These are phyloP conservation scores for Nakazawaea ernobii DNA, from an alignment of 805 yeast species.

Conservation along the genomic window DNA sequence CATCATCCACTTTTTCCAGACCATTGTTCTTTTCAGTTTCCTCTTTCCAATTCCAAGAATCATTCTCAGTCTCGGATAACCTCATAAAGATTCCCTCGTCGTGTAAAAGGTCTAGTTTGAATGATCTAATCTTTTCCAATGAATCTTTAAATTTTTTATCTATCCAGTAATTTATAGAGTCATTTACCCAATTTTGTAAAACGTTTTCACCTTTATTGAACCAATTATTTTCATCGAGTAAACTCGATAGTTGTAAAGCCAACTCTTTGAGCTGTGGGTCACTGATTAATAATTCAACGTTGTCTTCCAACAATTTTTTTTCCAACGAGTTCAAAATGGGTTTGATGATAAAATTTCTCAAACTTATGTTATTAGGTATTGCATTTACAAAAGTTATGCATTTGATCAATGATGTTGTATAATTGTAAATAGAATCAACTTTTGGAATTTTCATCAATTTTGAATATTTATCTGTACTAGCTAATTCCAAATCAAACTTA, in stretches of 20 bases:
- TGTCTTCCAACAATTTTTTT: conserved; percentile 4
- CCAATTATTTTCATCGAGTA: neutral
- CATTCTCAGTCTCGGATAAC: neutral
- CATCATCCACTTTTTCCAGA: conserved; percentile 12
- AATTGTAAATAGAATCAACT: neutral
- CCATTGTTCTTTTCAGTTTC: conserved; percentile 12
- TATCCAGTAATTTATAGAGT: conserved; percentile 10
- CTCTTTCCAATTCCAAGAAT: conserved; percentile 9
- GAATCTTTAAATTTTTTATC: conserved; percentile 11
- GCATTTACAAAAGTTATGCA: conserved; percentile 4
- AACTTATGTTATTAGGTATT: conserved; percentile 2
- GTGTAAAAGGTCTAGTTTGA: neutral
- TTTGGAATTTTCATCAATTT: conserved; percentile 1
- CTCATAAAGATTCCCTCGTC: neutral
- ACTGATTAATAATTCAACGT: conserved; percentile 7
- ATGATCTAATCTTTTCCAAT: neutral
- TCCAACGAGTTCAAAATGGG: conserved; percentile 9
- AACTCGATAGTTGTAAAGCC: neutral
- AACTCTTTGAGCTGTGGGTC: neutral
- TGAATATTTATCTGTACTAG: neutral
- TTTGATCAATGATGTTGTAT: neutral
- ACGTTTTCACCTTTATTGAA: conserved; percentile 7
- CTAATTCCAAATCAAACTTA: neutral
- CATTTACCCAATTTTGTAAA: conserved; percentile 5
- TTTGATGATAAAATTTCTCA: conserved; percentile 3